Base-by-base conservation (phyloP, 345 rosid genomes). In the Rhizophora mangle region DNA sequence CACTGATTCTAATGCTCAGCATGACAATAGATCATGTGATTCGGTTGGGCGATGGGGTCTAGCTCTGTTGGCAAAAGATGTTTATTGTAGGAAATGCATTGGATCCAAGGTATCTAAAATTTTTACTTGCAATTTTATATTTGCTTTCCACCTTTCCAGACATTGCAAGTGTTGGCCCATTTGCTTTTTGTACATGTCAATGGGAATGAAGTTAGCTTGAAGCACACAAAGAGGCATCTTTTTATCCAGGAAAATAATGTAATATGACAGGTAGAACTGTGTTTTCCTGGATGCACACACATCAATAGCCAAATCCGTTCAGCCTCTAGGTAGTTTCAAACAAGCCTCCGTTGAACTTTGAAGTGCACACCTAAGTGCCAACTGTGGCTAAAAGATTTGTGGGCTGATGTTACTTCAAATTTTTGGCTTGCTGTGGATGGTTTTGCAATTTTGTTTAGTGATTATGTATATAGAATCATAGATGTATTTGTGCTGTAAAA, bases 1-100 rank as follows among this genome's bases (percentile, higher is more conserved):
- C 24, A 54, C 77, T 47, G 79, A 81, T 73, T 51, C 79, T 65
- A 85, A 79, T 21, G 64, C 46, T 74, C 81, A 68, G 64, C 68
- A 75, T 49, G 71, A 78, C 56, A 47, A 47, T 71, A 71, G 26
- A 62, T 73, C 84, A 60, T 72, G 67, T 63, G 74, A 74, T 69
- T 74, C 81, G 27, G 75, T 36, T 63, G 82, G 75, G 72, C 55
- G 32, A 24, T 94, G 97, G 97, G 88, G 92, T 81, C 80, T 91
- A 37, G 96, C 96, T 67, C 71, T 94, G 24, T 74, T 89, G 77
- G 85, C 85, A 70, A 85, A 75, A 84, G 70, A 76, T 46, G 76
- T 68, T 89, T 72, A 82, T 95, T 60, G 51, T 88, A 56, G 99
- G 97, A 59, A 76, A 74, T 70, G 73, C 68, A 65, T 32, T 92